Base-by-base conservation (phyloP, 2,329 filamentous ascomycete genomes). In the Coniella vitis region DNA sequence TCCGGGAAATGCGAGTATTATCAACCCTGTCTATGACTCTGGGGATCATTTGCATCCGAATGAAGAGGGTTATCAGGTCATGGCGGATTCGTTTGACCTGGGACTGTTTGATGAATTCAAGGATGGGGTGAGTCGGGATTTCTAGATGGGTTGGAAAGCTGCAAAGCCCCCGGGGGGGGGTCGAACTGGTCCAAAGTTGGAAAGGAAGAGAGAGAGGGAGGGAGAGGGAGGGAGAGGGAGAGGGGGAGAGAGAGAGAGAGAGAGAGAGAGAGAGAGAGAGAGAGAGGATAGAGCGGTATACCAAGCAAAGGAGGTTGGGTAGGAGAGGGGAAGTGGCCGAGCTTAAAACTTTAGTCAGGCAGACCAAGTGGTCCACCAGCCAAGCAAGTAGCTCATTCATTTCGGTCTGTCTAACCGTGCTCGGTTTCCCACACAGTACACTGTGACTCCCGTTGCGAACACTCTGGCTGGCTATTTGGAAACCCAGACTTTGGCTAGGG, bases 31-130 rank as follows among this genome's bases (percentile, higher is more conserved):
- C 51, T 82, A 71, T 55, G 71, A 84, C 54, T 72, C 68, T 2
- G 81, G 81, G 0, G 81, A 84, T 60, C 77, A 78, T 57, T 59
- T 85, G 55, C 81, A 85, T 65, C 68, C 76, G 3, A 80, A 74
- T 56, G 69, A 71, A 2, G 61, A 55, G 3, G 81, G 78, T 1
- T 84, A 81, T 58, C 64, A 71, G 57, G 69, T 69, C 4, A 66
- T 84, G 63, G 80, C 78, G 3, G 67, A 73, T 36, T 62, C 65
- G 41, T 76, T 84, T 42, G 76, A 78, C 4, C 52, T 83, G 46
- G 59, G 60, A 2, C 39, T 81, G 25, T 78, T 83, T 57, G 61
- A 64, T 19, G 56, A 49, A 56, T 68, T 65, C 37, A 48, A 39
- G 14, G 56, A 53, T 13, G 64, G 63, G 2, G 58, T 63, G 46